Percentiles rank a stretch among this genome's conserved stretches.
phyloP scores from a whole-genome alignment of 1,284 basidiomycete genomes.

The Stygiomarasmius scandens region DNA sequence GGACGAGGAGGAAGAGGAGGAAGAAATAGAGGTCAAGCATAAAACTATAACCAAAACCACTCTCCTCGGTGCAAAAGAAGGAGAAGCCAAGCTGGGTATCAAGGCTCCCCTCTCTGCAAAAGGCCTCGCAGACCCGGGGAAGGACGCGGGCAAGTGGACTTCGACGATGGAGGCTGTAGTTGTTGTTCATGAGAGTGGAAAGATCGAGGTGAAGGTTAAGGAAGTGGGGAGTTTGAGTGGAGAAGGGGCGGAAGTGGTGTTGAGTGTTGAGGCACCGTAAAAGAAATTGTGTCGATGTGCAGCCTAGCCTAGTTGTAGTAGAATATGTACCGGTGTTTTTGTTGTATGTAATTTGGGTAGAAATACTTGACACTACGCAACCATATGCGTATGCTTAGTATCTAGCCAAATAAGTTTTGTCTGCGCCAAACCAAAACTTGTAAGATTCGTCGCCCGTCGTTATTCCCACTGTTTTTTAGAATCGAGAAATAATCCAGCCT shows the following conservation, averaged over 20 bases:
- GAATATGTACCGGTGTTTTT: too few relatives aligned
- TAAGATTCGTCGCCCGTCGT: too few relatives aligned
- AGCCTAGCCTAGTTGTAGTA: too few relatives aligned
- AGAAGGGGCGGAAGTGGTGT: constrained; percentile 6
- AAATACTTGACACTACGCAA: too few relatives aligned
- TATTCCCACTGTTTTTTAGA: too few relatives aligned
- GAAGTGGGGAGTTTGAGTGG: constrained; percentile 16
- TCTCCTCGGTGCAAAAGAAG: constrained; percentile 56
- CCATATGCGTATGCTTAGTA: too few relatives aligned
- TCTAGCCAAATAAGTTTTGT: too few relatives aligned
- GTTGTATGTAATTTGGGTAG: too few relatives aligned
- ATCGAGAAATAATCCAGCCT: too few relatives aligned
- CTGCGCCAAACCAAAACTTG: too few relatives aligned
- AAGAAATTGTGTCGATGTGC: too few relatives aligned
- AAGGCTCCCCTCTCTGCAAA: background rate
- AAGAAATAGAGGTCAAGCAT: constrained; percentile 64
- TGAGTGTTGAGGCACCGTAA: constrained; percentile 8
- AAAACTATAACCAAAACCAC: constrained; percentile 66
- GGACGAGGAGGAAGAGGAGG: constrained; percentile 65
- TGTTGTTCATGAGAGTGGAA: constrained; percentile 14
- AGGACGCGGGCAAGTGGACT: constrained; percentile 14
- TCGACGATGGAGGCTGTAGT: constrained; percentile 13
- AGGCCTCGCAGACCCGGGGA: too few relatives aligned
- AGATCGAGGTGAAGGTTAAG: constrained; percentile 3
- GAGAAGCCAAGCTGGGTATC: constrained; percentile 43